A percentile compares a stretch with the other conserved stretches of the same genome.
These are phyloP conservation scores for Pseudogymnoascus sp. DNA, from an alignment of 2,329 filamentous ascomycete genomes.

Conservation along the genomic window DNA sequence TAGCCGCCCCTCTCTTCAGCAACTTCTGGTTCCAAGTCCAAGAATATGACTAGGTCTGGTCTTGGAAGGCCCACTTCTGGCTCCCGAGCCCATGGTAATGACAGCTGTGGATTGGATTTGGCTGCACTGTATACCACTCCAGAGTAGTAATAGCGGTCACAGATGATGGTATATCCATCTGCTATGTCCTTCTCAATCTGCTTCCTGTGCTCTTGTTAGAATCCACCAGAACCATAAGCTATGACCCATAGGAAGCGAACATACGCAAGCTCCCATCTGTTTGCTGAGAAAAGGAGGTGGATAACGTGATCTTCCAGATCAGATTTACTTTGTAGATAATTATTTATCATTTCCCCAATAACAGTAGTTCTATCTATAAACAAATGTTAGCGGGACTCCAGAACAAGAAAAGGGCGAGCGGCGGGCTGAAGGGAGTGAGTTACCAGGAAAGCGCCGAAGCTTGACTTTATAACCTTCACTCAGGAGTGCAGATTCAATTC, in stretches of 20 bases:
- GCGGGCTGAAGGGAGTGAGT: constrained; percentile 8
- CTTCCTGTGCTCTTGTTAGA: constrained; percentile 31
- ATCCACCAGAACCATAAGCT: constrained; percentile 24
- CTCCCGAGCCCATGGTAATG: constrained; percentile 71
- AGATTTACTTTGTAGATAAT: constrained; percentile 52
- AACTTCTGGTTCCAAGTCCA: constrained; percentile 68
- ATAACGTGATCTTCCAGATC: constrained; percentile 63
- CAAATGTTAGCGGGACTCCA: constrained; percentile 15
- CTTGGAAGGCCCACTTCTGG: constrained; percentile 81
- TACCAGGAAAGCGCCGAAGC: constrained; percentile 61
- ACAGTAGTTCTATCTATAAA: constrained; percentile 54
- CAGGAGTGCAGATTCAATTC: constrained; percentile 46
- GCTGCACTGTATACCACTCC: constrained; percentile 90
- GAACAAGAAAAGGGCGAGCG: not conserved
- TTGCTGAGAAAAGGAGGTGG: constrained; percentile 66
- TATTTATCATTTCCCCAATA: constrained; percentile 62
- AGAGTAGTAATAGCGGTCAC: constrained; percentile 92
- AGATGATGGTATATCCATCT: constrained; percentile 66
- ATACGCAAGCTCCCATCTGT: constrained; percentile 54
- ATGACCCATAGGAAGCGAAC: constrained; percentile 3
- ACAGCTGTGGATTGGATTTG: constrained; percentile 65
- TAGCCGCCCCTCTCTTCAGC: constrained; percentile 76
- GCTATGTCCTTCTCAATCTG: constrained; percentile 48
- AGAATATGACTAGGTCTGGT: constrained; percentile 80
- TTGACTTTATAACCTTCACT: constrained; percentile 44